Evolutionary conservation across 1,139 yeast species (phyloP), one percentile per base, ranked within the genome.

Genomic region (Yamadazyma mexicana): DNA sequence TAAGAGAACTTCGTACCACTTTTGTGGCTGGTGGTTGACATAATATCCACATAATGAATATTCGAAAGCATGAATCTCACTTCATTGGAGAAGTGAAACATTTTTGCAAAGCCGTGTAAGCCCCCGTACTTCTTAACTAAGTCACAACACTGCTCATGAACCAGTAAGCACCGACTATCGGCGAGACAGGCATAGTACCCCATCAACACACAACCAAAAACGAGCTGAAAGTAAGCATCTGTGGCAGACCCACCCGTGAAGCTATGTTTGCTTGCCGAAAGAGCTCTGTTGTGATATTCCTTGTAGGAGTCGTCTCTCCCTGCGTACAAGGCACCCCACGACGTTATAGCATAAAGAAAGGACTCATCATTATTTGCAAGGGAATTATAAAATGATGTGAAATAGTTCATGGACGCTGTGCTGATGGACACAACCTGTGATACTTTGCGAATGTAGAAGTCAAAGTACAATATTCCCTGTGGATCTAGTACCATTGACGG

Each of bases 41-140:
- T 43, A 14, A 57, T 46, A 39, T 57, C 62, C 37, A 53, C 56
- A 45, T 48, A 55, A 30, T 54, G 60, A 40, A 56, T 50, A 37
- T 50, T 52, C 17, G 58, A 50, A 9, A 56, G 34, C 22, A 57
- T 36, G 27, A 51, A 57, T 31, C 50, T 49, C 24, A 48, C 40
- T 31, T 56, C 61, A 40, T 55, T 51, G 14, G 58, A 47, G 37
- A 44, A 45, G 16, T 45, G 34, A 39, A 53, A 54, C 18, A 47
- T 51, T 17, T 37, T 32, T 25, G 50, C 40, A n/a, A 50, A 30
- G 16, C 40, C 38, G 4, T 25, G 29, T 29, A 87, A 59, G 0
- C 87, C 87, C 2, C 87, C 88, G 43, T 78, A 78, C 0, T 68
- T 55, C 5, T 66, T 64, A 4, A 80, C 79, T 25, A 64, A 59